Conservation (phyloP, 495 filamentous ascomycete genomes). For the Collariella sp. region DNA sequence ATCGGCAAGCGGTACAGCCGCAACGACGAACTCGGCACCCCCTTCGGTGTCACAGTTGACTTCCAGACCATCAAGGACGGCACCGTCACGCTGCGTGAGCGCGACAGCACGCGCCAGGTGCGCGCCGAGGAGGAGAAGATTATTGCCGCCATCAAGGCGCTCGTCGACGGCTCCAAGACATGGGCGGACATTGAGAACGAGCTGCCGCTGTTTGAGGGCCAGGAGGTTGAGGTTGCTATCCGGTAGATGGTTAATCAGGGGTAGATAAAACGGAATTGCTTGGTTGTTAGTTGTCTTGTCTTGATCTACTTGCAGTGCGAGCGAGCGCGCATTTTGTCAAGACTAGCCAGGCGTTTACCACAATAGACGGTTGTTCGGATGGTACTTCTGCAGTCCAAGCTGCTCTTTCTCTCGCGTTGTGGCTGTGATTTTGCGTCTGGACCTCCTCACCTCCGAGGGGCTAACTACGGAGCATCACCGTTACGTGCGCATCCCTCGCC, state of each 20-base stretch:
- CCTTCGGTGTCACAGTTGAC: slow-evolving; percentile 62
- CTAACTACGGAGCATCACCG: no score
- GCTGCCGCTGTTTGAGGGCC: slow-evolving; percentile 52
- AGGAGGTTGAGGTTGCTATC: slow-evolving; percentile 37
- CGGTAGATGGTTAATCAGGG: slow-evolving; percentile 2
- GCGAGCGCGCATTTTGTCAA: not conserved
- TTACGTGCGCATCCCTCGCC: not conserved
- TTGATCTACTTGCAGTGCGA: no score
- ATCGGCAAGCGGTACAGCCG: slow-evolving; percentile 69
- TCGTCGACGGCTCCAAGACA: slow-evolving; percentile 49
- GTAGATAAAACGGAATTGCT: not conserved
- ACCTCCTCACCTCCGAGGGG: not conserved
- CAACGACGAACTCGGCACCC: slow-evolving; percentile 67
- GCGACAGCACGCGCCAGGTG: slow-evolving; percentile 65
- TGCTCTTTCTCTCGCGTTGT: not conserved
- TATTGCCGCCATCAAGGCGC: slow-evolving; percentile 50
- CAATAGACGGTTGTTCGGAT: not conserved
- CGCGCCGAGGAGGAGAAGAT: slow-evolving; percentile 55
- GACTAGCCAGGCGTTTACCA: not conserved
- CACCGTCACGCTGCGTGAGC: slow-evolving; percentile 62
- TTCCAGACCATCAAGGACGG: slow-evolving; percentile 68
- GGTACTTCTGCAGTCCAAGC: not conserved
- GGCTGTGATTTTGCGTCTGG: no score
- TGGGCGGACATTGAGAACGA: slow-evolving; percentile 54
- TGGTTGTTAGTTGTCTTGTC: no score